Percentiles rank a stretch among this genome's conserved stretches.
phyloP scores from a whole-genome alignment of 305 asterid genomes.

The Solanum aculeatissimum region DNA sequence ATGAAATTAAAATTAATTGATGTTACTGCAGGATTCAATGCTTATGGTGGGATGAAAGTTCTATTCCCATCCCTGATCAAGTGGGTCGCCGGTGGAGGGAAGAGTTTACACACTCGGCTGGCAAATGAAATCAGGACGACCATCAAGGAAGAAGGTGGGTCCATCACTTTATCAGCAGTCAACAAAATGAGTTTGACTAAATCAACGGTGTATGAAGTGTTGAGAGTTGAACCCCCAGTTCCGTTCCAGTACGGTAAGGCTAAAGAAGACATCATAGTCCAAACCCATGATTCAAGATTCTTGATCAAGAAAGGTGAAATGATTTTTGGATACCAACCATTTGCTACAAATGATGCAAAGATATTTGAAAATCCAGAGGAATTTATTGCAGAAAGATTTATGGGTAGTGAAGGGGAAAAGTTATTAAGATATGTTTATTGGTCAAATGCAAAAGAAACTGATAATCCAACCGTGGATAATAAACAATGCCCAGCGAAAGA shows the following conservation, averaged over 20 bases:
- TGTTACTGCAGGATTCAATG: slow-evolving; percentile 19
- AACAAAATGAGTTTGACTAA: slow-evolving; percentile 29
- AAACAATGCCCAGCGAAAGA: slow-evolving; percentile 42
- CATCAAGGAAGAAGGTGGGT: slow-evolving; percentile 31
- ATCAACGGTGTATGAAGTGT: slow-evolving; percentile 37
- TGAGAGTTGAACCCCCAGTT: slow-evolving; percentile 43
- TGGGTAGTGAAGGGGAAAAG: slow-evolving; percentile 29
- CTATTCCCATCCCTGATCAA: slow-evolving; percentile 30
- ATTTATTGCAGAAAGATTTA: slow-evolving; percentile 33
- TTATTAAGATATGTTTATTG: slow-evolving; percentile 30
- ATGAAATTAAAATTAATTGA: no score
- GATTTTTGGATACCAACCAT: slow-evolving; percentile 39
- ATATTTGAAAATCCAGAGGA: slow-evolving; percentile 16
- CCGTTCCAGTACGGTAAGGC: slow-evolving; percentile 42
- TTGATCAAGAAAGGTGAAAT: slow-evolving; percentile 42
- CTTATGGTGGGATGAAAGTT: slow-evolving; percentile 43
- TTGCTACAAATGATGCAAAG: slow-evolving; percentile 37
- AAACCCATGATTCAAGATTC: slow-evolving; percentile 25
- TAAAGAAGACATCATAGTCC: slow-evolving; percentile 17
- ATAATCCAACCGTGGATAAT: slow-evolving; percentile 17
- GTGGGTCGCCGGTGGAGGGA: slow-evolving; percentile 36
- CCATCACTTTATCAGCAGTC: slow-evolving; percentile 19
- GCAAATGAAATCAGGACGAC: slow-evolving; percentile 25
- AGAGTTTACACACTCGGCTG: slow-evolving; percentile 24
- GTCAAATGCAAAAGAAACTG: slow-evolving; percentile 41